Evolutionary conservation across 2,329 filamentous ascomycete genomes (phyloP).

Genomic region (Sarocladiaceae sp.): DNA sequence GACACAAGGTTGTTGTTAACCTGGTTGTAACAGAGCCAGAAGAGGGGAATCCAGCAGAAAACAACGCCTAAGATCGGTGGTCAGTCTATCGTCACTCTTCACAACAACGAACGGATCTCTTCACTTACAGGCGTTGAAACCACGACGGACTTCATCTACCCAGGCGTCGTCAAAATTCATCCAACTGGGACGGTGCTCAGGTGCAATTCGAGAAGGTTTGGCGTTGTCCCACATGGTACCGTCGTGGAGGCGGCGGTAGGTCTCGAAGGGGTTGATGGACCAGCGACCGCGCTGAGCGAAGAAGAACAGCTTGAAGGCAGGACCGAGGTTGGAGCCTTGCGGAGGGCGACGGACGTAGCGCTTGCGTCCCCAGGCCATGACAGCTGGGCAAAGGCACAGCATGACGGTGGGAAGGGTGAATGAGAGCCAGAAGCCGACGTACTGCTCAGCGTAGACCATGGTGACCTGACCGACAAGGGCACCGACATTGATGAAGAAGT

Average conservation of each 20-base stretch:
- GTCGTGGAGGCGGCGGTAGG: conserved; percentile 53
- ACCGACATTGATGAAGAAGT: conserved; percentile 69
- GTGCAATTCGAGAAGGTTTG: conserved; percentile 61
- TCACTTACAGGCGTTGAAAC: conserved; percentile 62
- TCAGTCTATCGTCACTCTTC: too few relatives aligned
- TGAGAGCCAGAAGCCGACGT: conserved; percentile 70
- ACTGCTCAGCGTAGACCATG: conserved; percentile 71
- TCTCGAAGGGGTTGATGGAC: conserved; percentile 60
- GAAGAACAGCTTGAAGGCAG: conserved; percentile 55
- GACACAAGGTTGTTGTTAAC: conserved; percentile 56
- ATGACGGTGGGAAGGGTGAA: conserved; percentile 64
- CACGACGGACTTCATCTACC: conserved; percentile 71
- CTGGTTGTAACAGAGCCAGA: conserved; percentile 49
- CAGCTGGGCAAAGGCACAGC: conserved; percentile 57
- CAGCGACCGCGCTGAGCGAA: conserved; percentile 66
- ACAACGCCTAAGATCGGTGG: too few relatives aligned
- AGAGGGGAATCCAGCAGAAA: conserved; percentile 65
- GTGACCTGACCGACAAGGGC: conserved; percentile 58
- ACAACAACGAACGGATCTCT: too few relatives aligned
- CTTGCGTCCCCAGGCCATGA: conserved; percentile 56
- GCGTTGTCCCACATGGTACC: conserved; percentile 62
- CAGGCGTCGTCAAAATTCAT: conserved; percentile 78
- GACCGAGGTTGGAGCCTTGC: conserved; percentile 64
- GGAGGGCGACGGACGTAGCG: conserved; percentile 55
- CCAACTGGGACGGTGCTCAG: conserved; percentile 55